Percentiles rank a stretch among this genome's conserved stretches.
Conservation (phyloP, 768 basidiomycete genomes). For the Candolleomyces efflorescens region DNA sequence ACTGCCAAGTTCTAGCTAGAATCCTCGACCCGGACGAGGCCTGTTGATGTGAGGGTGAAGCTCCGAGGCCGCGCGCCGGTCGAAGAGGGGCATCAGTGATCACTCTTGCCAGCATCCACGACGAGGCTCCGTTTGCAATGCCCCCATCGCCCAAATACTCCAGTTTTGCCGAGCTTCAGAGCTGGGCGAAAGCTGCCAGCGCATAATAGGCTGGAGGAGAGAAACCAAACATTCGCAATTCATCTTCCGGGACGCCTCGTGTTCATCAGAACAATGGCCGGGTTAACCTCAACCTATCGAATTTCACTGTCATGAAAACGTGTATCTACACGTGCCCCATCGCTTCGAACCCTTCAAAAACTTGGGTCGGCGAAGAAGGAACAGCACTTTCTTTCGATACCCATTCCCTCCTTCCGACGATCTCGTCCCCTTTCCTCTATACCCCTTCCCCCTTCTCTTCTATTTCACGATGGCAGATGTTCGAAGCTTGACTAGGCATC, state of each 20-base stretch:
- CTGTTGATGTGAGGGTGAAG: too few species aligned
- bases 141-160: too few species aligned
- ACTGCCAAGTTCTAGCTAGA: too few species aligned
- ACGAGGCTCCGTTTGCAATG: too few species aligned
- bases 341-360: not conserved
- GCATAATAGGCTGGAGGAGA: too few species aligned
- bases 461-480: constrained; percentile 16
- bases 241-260: not conserved
- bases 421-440: constrained; percentile 1
- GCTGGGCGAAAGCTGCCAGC: too few species aligned
- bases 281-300: not conserved
- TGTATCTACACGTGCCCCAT: constrained; percentile 6
- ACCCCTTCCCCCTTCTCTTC: constrained; percentile 26
- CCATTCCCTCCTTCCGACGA: not conserved
- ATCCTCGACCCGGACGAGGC: too few species aligned
- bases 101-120: too few species aligned
- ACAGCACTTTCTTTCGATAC: not conserved
- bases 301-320: not conserved
- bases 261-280: constrained; percentile 7
- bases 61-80: too few species aligned
- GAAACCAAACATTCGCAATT: not conserved
- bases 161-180: too few species aligned
- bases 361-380: not conserved
- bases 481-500: constrained; percentile 20
- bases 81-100: too few species aligned